Evolutionary conservation across 352 stramenopile genomes (phyloP), one percentile per base, ranked within the genome.

Genomic region (Globisporangium emineosum): DNA sequence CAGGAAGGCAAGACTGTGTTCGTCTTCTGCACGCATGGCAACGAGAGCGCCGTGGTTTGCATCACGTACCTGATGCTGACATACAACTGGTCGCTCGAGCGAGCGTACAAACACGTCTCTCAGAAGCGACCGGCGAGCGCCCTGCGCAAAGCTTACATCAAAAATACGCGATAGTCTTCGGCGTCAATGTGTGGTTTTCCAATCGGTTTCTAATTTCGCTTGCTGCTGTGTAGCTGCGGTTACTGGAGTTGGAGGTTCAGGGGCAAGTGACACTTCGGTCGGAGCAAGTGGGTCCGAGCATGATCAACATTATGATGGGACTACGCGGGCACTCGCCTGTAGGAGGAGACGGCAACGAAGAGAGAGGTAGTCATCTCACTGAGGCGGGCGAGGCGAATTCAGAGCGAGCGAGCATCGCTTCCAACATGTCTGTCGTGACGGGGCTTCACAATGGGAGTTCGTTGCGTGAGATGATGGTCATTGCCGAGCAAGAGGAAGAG

Each of bases 221-320:
- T 45, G 1, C 54, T n/a, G 30, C 8, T n/a, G 15, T 21, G 47
- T 54, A 89, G 79, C 68, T 90, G 32, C 72, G 73, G 1, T 60
- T 72, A 9, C 55, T 90, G 42, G 81, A 90, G 62, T 43, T 79
- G 13, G 81, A 89, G 45, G 75, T 79, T 27, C 78, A 88, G 51
- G 81, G 81, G 0, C 69, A 77, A 9, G 77, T 89, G 68, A 89
- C 81, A 35, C 75, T 90, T 45, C 72, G 81, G 19, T 82, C 73
- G 2, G 74, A 81, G 21, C 76, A 86, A 23, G 80, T 89, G 19
- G 81, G 81, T 1, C 81, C 81, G 15, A 90, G 81, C 54, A 90
- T 90, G 81, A 88, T 89, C 35, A 79, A 90, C 45, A 71, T 90
- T 50, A 90, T 90, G 81, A 70, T 85, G 49, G 76, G 79, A 12